Percentiles rank a stretch among this genome's conserved stretches.
These are phyloP conservation scores for Scedosporium apiospermum DNA, from an alignment of 2,329 filamentous ascomycete genomes.

Conservation along the genomic window DNA sequence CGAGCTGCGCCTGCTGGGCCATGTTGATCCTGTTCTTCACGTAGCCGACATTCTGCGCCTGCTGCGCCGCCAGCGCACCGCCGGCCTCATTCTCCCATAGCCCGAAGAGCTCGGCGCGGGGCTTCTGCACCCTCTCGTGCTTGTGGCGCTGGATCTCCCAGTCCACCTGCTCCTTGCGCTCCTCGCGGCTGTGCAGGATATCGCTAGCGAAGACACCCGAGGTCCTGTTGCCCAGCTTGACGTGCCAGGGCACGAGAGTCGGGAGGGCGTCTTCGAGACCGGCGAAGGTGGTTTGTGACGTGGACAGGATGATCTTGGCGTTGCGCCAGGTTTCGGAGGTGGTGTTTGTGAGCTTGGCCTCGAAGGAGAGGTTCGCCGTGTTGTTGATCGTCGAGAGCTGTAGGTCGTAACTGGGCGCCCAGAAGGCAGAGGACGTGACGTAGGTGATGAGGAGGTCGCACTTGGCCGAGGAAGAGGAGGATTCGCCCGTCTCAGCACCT, in stretches of 20 bases:
- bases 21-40: background rate
- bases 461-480: conserved; percentile 5
- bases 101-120: conserved; percentile 7
- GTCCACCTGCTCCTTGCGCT: conserved; percentile 21
- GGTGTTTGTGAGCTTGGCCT: conserved; percentile 51
- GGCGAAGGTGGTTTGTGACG: conserved; percentile 49
- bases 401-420: conserved; percentile 54
- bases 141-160: conserved; percentile 18
- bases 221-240: conserved; percentile 33
- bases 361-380: conserved; percentile 47
- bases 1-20: too few relatives aligned
- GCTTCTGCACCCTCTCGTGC: conserved; percentile 7
- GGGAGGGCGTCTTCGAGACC: conserved; percentile 47
- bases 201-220: conserved; percentile 11
- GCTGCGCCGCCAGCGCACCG: background rate
- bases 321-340: conserved; percentile 56
- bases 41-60: background rate
- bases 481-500: conserved; percentile 11
- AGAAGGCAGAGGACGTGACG: conserved; percentile 46
- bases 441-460: conserved; percentile 49
- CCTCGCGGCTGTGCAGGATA: conserved; percentile 29
- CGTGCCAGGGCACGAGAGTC: conserved; percentile 43
- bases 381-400: conserved; percentile 46
- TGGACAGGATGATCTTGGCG: conserved; percentile 52
- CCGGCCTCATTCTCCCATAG: background rate